Conservation (phyloP, 352 stramenopile species). For the Pythium sp. region DNA sequence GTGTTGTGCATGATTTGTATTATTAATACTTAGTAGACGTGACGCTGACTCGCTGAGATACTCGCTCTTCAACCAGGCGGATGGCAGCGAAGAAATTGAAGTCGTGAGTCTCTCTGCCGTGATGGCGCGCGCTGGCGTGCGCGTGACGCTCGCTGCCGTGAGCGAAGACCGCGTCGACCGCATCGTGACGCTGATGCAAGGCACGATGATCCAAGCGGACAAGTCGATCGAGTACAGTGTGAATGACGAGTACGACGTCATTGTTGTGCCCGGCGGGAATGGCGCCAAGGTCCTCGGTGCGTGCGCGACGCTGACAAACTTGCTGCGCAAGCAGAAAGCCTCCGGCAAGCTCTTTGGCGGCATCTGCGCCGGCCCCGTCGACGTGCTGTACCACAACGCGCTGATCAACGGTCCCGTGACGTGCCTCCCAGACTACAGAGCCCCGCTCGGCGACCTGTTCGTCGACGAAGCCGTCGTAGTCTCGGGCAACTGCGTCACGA, state of each 20-base stretch:
- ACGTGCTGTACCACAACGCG: conserved; percentile 56
- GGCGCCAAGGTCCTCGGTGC: conserved; percentile 48
- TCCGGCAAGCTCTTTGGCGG: conserved; percentile 47
- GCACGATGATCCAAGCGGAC: conserved; percentile 56
- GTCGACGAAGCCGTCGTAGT: conserved; percentile 52
- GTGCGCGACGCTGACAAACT: conserved; percentile 33
- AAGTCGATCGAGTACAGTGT: conserved; percentile 60
- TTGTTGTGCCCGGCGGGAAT: conserved; percentile 58
- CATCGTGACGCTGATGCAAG: conserved; percentile 53
- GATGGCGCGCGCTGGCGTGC: conserved; percentile 54
- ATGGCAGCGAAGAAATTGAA: conserved; percentile 68
- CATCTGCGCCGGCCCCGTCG: conserved; percentile 47
- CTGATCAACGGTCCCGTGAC: conserved; percentile 43
- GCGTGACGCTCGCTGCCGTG: conserved; percentile 59
- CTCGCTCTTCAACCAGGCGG: conserved; percentile 25
- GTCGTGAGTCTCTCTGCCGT: conserved; percentile 47
- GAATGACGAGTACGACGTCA: conserved; percentile 57
- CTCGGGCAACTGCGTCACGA: conserved; percentile 63
- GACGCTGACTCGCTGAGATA: neutral
- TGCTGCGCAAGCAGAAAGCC: conserved; percentile 55
- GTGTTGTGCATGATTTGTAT: neutral
- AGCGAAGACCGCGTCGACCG: conserved; percentile 39
- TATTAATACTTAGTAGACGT: neutral
- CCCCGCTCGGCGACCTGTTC: conserved; percentile 46
- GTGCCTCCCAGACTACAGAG: conserved; percentile 32